Base-by-base conservation (phyloP, 306 rosid species). In the Inga leiocalycina region DNA sequence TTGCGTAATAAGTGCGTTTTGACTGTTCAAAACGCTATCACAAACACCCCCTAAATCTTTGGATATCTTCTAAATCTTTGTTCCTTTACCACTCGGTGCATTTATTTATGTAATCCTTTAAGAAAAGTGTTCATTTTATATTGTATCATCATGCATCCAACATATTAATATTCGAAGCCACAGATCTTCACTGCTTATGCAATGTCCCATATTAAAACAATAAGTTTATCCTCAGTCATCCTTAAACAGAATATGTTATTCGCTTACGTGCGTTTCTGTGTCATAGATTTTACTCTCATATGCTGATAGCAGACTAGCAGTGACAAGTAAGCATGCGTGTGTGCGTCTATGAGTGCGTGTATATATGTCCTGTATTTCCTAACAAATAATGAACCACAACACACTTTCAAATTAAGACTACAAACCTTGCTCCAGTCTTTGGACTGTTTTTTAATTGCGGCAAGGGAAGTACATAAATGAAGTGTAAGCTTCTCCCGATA, bases 21-120 rank as follows among this genome's bases (percentile, higher is more conserved):
- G n/a, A n/a, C n/a, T n/a, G n/a, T n/a, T n/a, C n/a, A n/a, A n/a
- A n/a, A n/a, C n/a, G n/a, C n/a, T n/a, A n/a, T n/a, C n/a, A n/a
- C n/a, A n/a, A n/a, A n/a, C n/a, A n/a, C n/a, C n/a, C n/a, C n/a
- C n/a, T n/a, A 78, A 64, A 78, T 76, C 67, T 76, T n/a, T 3
- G 19, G 52, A 76, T 62, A 77, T 77, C 43, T 77, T 39, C 73
- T 16, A 59, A 59, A 43, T 76, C 57, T 37, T 35, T 4, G 17
- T 10, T 46, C 17, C 69, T 22, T 39, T 6, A 56, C 4, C 43
- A 65, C 45, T 74, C 37, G 1, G 45, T 52, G 15, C 30, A 74
- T 17, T 49, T 74, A 74, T 51, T 51, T 17, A 51, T 17, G 59
- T 9, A 51, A 51, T 39, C 65, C 65, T 74, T 32, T 20, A 30